A percentile compares a stretch with the other conserved stretches of the same genome.
Conservation (phyloP, 1,284 basidiomycete species). For the Tylopilus orsonianus region DNA sequence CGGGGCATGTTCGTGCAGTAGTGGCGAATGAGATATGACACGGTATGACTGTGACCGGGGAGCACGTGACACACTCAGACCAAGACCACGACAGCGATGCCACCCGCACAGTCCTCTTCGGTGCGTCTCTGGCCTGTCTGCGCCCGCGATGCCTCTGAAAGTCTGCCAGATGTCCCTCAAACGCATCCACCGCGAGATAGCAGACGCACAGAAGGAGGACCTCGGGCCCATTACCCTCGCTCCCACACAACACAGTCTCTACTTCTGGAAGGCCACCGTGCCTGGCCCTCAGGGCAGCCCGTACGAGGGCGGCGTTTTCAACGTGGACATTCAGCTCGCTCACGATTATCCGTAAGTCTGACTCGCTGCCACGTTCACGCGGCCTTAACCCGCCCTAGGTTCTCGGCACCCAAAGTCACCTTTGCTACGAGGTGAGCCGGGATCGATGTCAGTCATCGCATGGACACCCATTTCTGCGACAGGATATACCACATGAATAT, state of each 20-base stretch:
- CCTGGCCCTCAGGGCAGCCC: conserved; percentile 84
- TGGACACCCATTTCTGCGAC: conserved; percentile 1
- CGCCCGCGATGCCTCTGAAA: conserved; percentile 11
- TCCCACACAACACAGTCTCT: conserved; percentile 62
- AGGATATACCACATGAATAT: conserved; percentile 96
- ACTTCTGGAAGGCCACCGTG: conserved; percentile 68
- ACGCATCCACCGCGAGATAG: conserved; percentile 86
- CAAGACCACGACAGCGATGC: conserved; percentile 20
- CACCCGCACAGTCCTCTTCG: conserved; percentile 24
- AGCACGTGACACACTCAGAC: conserved; percentile 23
- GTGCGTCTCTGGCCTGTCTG: conserved; percentile 8
- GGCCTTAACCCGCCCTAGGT: conserved; percentile 44
- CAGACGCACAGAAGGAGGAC: conserved; percentile 82
- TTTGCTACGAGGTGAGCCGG: conserved; percentile 69
- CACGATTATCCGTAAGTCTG: conserved; percentile 75
- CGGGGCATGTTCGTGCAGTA: conserved; percentile 19
- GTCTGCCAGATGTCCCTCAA: conserved; percentile 72
- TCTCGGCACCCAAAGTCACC: conserved; percentile 77
- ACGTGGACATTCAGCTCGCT: conserved; percentile 70
- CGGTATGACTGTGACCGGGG: background rate
- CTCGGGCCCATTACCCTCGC: conserved; percentile 72
- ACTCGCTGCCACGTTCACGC: background rate
- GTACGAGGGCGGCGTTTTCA: conserved; percentile 86
- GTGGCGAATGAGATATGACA: background rate
- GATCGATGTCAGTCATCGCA: background rate